Percentiles rank a stretch among this genome's conserved stretches.
phyloP scores from a whole-genome alignment of 2,329 filamentous ascomycete genomes.

The Alternaria incomplexa region DNA sequence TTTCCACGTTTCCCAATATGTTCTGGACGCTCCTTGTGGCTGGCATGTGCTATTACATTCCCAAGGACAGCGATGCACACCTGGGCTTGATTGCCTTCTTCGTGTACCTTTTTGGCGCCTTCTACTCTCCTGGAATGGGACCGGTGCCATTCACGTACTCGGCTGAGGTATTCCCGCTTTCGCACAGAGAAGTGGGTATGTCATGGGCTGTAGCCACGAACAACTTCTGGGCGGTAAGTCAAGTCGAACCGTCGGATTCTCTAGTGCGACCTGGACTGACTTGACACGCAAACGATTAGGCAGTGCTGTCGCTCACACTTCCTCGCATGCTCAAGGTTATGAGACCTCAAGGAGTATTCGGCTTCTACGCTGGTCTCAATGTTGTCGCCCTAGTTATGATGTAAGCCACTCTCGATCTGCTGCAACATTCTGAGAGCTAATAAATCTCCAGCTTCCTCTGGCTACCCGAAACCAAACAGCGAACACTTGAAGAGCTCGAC shows the following conservation, averaged over 20 bases:
- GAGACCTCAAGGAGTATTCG: constrained; percentile 62
- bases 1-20: constrained; percentile 60
- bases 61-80: constrained; percentile 47
- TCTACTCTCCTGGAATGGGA: constrained; percentile 49
- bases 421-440: not conserved
- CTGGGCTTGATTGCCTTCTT: constrained; percentile 62
- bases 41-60: constrained; percentile 61
- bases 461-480: constrained; percentile 57
- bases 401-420: constrained; percentile 15
- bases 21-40: constrained; percentile 55
- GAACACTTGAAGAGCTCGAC: constrained; percentile 57
- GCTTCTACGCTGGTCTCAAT: constrained; percentile 68
- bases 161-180: constrained; percentile 72
- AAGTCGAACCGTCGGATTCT: not conserved
- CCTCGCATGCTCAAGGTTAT: constrained; percentile 62
- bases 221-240: constrained; percentile 57
- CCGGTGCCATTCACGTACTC: constrained; percentile 54
- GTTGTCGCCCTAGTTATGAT: constrained; percentile 67
- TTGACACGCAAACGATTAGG: constrained; percentile 9
- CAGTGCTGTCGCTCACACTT: constrained; percentile 68
- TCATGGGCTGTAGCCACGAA: constrained; percentile 71
- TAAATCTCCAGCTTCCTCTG: constrained; percentile 57
- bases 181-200: constrained; percentile 75
- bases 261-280: not conserved
- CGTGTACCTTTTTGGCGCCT: constrained; percentile 61